Evolutionary conservation across 768 basidiomycete species (phyloP).

Genomic region (Phaeotremella skinneri): DNA sequence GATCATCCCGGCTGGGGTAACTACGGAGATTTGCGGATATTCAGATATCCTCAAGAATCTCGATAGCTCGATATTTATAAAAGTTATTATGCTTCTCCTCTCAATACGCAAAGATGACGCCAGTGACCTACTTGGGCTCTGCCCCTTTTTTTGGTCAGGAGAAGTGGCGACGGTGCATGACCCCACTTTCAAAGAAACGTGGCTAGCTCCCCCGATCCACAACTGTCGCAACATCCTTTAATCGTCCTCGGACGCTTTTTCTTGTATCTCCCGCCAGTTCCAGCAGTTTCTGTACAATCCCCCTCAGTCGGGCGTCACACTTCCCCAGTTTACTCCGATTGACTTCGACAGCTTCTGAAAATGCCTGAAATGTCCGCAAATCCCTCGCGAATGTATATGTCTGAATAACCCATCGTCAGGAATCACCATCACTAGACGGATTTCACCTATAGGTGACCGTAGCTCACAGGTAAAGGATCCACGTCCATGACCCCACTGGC

Average conservation of each 20-base stretch:
- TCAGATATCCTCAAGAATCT: too few species aligned
- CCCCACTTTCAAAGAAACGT: background rate
- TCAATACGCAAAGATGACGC: too few species aligned
- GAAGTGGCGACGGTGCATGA: too few species aligned
- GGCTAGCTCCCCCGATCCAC: slow-evolving; percentile 15
- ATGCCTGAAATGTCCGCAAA: slow-evolving; percentile 59
- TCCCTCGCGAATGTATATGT: slow-evolving; percentile 93
- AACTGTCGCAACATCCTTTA: slow-evolving; percentile 28
- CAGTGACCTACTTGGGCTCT: too few species aligned
- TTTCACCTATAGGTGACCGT: too few species aligned
- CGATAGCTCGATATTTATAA: too few species aligned
- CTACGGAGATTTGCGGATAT: too few species aligned
- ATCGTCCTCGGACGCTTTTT: slow-evolving; percentile 37
- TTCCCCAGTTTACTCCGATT: slow-evolving; percentile 31
- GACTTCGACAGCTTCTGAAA: slow-evolving; percentile 56
- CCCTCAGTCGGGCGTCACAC: slow-evolving; percentile 17
- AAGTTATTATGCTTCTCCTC: too few species aligned
- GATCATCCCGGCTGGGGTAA: too few species aligned
- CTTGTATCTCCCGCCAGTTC: slow-evolving; percentile 35
- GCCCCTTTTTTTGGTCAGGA: too few species aligned
- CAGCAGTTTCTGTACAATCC: slow-evolving; percentile 18
- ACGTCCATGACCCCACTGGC: slow-evolving; percentile 59
- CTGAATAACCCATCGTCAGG: slow-evolving; percentile 51
- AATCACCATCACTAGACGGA: slow-evolving; percentile 10
- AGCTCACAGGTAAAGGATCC: slow-evolving; percentile 74